Evolutionary conservation across 257 asterid genomes (phyloP).

Genomic region (Verbena officinalis): DNA sequence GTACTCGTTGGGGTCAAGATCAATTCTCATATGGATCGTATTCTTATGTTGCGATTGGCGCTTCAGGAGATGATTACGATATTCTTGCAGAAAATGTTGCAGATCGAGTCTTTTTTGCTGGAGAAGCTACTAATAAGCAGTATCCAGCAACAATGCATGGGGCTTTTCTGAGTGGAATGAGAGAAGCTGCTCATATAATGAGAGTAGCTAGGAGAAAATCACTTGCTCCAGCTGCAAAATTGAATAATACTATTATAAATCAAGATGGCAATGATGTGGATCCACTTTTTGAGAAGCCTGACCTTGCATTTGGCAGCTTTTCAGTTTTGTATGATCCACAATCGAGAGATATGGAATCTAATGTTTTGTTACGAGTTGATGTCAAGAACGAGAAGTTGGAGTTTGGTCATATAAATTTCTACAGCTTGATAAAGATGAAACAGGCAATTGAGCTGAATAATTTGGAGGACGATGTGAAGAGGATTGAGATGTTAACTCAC

Average conservation of each 20-base stretch:
- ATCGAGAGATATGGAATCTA: slow-evolving; percentile 49
- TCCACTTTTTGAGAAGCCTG: slow-evolving; percentile 61
- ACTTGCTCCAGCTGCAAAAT: slow-evolving; percentile 34
- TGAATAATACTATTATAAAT: slow-evolving; percentile 13
- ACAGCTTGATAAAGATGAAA: slow-evolving; percentile 58
- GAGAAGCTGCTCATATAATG: slow-evolving; percentile 94
- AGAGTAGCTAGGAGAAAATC: slow-evolving; percentile 61
- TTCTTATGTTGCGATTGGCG: slow-evolving; percentile 92
- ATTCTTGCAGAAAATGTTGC: slow-evolving; percentile 86
- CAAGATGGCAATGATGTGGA: slow-evolving; percentile 46
- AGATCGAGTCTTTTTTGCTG: slow-evolving; percentile 91
- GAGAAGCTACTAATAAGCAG: slow-evolving; percentile 96
- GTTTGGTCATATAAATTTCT: slow-evolving; percentile 44
- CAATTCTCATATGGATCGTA: slow-evolving; percentile 86
- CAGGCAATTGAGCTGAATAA: slow-evolving; percentile 62
- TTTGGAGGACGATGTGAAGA: slow-evolving; percentile 63
- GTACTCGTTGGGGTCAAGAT: slow-evolving; percentile 99
- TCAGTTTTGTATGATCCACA: slow-evolving; percentile 62
- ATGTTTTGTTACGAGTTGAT: slow-evolving; percentile 61
- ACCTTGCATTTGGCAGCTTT: slow-evolving; percentile 72
- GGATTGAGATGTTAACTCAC: slow-evolving; percentile 56
- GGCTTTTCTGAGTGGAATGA: slow-evolving; percentile 96
- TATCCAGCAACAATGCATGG: slow-evolving; percentile 99
- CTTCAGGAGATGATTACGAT: slow-evolving; percentile 97
- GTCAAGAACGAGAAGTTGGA: slow-evolving; percentile 44